Evolutionary conservation across 202 grass and related monocot species (phyloP).

Genomic region (Carex arenaria): DNA sequence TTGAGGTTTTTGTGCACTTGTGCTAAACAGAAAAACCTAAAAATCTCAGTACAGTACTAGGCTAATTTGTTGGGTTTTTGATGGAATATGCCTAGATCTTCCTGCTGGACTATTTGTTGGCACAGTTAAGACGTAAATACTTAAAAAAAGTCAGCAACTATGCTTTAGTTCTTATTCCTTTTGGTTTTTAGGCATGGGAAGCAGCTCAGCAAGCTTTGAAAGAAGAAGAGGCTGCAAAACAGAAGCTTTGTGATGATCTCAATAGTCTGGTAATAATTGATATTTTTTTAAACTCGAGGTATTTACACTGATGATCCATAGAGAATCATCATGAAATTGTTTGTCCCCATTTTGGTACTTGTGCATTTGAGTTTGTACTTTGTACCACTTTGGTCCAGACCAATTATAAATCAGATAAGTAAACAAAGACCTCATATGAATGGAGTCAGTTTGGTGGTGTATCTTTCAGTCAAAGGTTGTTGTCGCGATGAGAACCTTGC

Average conservation of each 20-base stretch:
- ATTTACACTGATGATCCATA: conserved; percentile 8
- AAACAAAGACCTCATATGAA: background rate
- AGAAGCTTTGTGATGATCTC: conserved; percentile 82
- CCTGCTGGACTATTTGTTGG: background rate
- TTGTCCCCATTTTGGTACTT: conserved; percentile 9
- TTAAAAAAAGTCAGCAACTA: background rate
- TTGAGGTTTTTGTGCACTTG: background rate
- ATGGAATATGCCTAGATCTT: background rate
- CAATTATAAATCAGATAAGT: background rate
- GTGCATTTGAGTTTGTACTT: background rate
- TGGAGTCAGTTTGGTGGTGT: background rate
- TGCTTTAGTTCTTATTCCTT: background rate
- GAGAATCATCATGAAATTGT: background rate
- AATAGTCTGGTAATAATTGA: conserved; percentile 55
- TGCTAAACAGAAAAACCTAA: background rate
- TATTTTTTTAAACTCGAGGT: conserved; percentile 2
- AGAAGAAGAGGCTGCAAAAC: conserved; percentile 75
- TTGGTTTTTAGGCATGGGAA: conserved; percentile 71
- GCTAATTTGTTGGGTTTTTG: background rate
- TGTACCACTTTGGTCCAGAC: background rate
- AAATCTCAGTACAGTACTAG: background rate
- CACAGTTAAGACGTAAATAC: background rate
- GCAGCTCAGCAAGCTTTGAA: conserved; percentile 61
- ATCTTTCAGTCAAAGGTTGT: conserved; percentile 2
- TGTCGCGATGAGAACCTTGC: background rate